phyloP scores from a whole-genome alignment of 2,329 filamentous ascomycete species.

The Lecanicillium sp. region DNA sequence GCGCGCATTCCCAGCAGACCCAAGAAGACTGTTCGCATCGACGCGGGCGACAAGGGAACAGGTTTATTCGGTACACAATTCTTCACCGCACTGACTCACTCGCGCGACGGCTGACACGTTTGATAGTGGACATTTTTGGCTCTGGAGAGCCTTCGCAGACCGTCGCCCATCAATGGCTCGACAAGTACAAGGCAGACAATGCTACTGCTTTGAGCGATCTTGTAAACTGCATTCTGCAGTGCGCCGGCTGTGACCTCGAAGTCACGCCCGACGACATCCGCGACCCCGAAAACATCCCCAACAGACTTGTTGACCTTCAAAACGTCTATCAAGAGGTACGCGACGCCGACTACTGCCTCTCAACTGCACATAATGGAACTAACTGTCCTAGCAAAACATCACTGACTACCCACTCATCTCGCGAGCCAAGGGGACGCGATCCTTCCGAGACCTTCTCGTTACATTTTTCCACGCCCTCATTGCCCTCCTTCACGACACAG shows the following conservation, averaged over 20 bases:
- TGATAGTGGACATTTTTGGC: conserved; percentile 55
- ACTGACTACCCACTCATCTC: conserved; percentile 90
- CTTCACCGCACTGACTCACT: conserved; percentile 19
- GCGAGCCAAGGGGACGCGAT: conserved; percentile 66
- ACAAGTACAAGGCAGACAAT: conserved; percentile 49
- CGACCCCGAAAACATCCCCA: conserved; percentile 80
- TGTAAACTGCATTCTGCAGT: conserved; percentile 61
- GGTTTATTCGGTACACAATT: conserved; percentile 48
- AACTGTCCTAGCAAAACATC: conserved; percentile 54
- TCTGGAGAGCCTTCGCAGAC: conserved; percentile 51
- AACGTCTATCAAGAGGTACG: conserved; percentile 74
- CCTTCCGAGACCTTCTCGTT: conserved; percentile 71
- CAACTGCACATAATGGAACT: neutral
- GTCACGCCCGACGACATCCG: conserved; percentile 78
- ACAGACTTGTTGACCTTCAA: conserved; percentile 76
- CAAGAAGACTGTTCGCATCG: conserved; percentile 50
- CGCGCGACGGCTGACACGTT: conserved; percentile 18
- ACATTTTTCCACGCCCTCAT: conserved; percentile 76
- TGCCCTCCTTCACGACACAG: conserved; percentile 73
- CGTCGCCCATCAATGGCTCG: conserved; percentile 55
- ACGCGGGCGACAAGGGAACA: conserved; percentile 44
- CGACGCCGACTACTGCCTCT: conserved; percentile 6
- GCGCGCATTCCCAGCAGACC: conserved; percentile 45
- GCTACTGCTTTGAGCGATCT: conserved; percentile 53
- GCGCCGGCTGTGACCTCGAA: conserved; percentile 74